Conservation (phyloP, 139 green algal genomes). For the Tetradesmus obliquus region DNA sequence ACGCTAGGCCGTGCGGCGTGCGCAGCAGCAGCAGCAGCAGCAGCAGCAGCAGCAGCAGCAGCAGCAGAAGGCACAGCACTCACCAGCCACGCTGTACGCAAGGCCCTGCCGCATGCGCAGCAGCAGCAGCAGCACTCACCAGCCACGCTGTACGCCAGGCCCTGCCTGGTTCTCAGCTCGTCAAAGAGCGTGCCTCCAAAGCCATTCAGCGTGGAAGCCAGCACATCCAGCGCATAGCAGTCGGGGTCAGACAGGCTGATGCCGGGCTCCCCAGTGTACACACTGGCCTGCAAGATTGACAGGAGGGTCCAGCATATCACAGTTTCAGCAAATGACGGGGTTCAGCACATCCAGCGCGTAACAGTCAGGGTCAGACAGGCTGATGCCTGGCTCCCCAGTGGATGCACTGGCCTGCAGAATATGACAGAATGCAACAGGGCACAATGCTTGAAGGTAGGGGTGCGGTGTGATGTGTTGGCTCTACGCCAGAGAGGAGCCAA, state of each 20-base stretch:
- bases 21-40: too few relatives aligned
- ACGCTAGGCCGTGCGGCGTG: too few relatives aligned
- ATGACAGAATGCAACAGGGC: background rate
- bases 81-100: background rate
- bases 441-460: too few relatives aligned
- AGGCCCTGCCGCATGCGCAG: background rate
- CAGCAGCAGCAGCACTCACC: background rate
- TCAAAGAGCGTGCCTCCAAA: conserved; percentile 87
- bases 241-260: conserved; percentile 75
- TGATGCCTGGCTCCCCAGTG: conserved; percentile 71
- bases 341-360: conserved; percentile 73
- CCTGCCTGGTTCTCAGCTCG: conserved; percentile 65
- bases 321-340: too few relatives aligned
- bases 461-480: background rate
- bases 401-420: conserved; percentile 66
- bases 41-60: too few relatives aligned
- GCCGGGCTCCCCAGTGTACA: conserved; percentile 72
- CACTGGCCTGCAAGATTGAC: conserved; percentile 56
- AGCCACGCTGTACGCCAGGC: conserved; percentile 81
- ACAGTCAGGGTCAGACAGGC: conserved; percentile 71
- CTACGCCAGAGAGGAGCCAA: too few relatives aligned
- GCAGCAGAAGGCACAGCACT: too few relatives aligned
- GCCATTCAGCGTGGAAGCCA: conserved; percentile 75
- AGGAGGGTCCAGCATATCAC: background rate
- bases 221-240: conserved; percentile 70